Percentiles rank a stretch among this genome's conserved stretches.
These are phyloP conservation scores for Pisolithus thermaeus DNA, from an alignment of 1,284 basidiomycete genomes.

Conservation along the genomic window DNA sequence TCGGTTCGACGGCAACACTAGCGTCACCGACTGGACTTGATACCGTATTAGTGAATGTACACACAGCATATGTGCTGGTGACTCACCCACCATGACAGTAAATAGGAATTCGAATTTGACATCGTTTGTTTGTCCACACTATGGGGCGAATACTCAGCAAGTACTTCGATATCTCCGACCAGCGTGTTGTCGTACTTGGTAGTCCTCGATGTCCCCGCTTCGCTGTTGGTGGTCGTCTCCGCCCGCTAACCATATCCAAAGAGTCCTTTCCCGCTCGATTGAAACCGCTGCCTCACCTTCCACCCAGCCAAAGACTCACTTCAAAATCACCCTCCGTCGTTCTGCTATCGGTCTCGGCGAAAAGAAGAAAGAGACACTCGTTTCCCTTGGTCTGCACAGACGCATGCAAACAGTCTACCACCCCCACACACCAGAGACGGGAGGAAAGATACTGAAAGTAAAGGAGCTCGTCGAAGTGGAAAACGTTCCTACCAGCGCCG, in stretches of 20 bases:
- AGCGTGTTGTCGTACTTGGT: no score
- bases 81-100: no score
- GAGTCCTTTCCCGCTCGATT: slow-evolving; percentile 8
- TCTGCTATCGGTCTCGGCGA: slow-evolving; percentile 77
- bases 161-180: no score
- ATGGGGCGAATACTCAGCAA: no score
- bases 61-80: no score
- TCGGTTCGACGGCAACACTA: no score
- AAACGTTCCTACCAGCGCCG: slow-evolving; percentile 63
- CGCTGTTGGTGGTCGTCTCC: slow-evolving; percentile 1
- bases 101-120: no score
- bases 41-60: no score
- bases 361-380: slow-evolving; percentile 66
- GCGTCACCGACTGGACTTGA: no score
- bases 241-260: slow-evolving; percentile 2
- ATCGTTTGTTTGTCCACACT: no score
- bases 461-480: slow-evolving; percentile 87
- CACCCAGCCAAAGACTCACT: slow-evolving; percentile 55
- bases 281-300: slow-evolving; percentile 1
- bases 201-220: slow-evolving; percentile 12
- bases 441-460: slow-evolving; percentile 76
- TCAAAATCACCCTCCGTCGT: slow-evolving; percentile 77
- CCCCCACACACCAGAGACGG: slow-evolving; percentile 62
- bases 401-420: slow-evolving; percentile 82
- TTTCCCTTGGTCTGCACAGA: slow-evolving; percentile 71